These are phyloP conservation scores for Dactylorhiza incarnata DNA, from an alignment of 106 monocot species.

Conservation along the genomic window DNA sequence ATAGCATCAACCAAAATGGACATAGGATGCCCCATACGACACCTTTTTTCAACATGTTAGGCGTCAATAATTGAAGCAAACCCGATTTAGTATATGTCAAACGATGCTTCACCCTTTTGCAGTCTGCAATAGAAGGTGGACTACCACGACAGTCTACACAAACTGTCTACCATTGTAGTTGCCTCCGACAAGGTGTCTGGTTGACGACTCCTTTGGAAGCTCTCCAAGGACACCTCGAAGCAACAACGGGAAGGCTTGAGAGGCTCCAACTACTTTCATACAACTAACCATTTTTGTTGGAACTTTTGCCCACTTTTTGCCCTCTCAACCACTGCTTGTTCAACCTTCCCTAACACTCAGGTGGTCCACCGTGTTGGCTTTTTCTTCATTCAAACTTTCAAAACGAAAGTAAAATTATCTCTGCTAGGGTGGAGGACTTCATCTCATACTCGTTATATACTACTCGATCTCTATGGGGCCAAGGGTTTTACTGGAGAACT, in stretches of 20 bases:
- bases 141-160: not conserved
- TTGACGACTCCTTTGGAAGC: slow-evolving; percentile 42
- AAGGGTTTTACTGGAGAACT: slow-evolving; percentile 43
- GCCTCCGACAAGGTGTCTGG: slow-evolving; percentile 24
- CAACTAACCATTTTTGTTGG: slow-evolving; percentile 73
- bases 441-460: slow-evolving; percentile 59
- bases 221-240: slow-evolving; percentile 17
- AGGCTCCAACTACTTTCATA: slow-evolving; percentile 42
- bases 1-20: not conserved
- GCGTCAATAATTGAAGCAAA: not conserved
- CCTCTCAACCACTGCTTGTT: slow-evolving; percentile 46
- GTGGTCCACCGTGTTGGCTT: slow-evolving; percentile 9
- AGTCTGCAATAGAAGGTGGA: not conserved
- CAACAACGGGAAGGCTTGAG: not conserved
- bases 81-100: not conserved
- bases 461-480: slow-evolving; percentile 74
- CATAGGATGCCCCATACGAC: too few relatives aligned
- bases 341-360: slow-evolving; percentile 41
- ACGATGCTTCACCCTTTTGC: slow-evolving; percentile 4
- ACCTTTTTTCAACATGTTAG: too few relatives aligned
- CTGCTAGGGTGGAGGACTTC: slow-evolving; percentile 50
- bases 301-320: slow-evolving; percentile 63
- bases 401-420: not conserved
- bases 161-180: not conserved
- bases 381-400: not conserved